Evolutionary conservation across 2,329 filamentous ascomycete genomes (phyloP).

Genomic region (Penicillium sp.): DNA sequence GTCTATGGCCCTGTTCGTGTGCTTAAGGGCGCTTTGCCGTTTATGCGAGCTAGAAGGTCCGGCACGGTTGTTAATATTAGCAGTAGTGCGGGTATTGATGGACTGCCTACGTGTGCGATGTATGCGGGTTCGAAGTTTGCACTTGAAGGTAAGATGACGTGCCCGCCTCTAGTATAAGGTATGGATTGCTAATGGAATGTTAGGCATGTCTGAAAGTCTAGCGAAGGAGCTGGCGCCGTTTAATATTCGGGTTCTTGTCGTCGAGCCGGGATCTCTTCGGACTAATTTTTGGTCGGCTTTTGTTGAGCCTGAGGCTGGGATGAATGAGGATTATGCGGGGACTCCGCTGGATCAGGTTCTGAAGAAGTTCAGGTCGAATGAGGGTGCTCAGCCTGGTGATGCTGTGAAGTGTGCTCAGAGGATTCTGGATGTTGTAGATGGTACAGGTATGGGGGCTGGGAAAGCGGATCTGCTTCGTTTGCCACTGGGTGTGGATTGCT

Average conservation of each 20-base stretch:
- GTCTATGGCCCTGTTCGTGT: constrained; percentile 28
- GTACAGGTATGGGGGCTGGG: constrained; percentile 26
- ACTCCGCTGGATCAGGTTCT: constrained; percentile 15
- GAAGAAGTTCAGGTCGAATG: constrained; percentile 10
- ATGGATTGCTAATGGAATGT: neutral
- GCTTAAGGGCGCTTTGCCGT: constrained; percentile 25
- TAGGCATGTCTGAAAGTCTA: neutral
- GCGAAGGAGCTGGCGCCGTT: neutral
- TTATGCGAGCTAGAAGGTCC: constrained; percentile 25
- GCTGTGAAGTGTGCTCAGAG: constrained; percentile 26
- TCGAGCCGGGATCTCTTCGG: neutral
- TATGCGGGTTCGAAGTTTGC: constrained; percentile 33
- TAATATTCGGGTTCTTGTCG: neutral
- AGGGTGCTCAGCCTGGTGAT: constrained; percentile 29
- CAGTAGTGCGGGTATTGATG: constrained; percentile 25
- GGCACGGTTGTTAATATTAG: constrained; percentile 29
- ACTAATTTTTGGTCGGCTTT: constrained; percentile 8
- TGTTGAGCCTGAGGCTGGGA: constrained; percentile 18
- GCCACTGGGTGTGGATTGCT: constrained; percentile 30
- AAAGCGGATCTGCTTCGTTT: constrained; percentile 25
- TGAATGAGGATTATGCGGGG: constrained; percentile 20
- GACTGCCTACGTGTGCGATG: constrained; percentile 23
- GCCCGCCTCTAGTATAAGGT: neutral
- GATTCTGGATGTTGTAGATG: constrained; percentile 29
- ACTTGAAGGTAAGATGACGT: constrained; percentile 24